Base-by-base conservation (phyloP, 2,329 filamentous ascomycete genomes). In the Fusarium abutilonis region DNA sequence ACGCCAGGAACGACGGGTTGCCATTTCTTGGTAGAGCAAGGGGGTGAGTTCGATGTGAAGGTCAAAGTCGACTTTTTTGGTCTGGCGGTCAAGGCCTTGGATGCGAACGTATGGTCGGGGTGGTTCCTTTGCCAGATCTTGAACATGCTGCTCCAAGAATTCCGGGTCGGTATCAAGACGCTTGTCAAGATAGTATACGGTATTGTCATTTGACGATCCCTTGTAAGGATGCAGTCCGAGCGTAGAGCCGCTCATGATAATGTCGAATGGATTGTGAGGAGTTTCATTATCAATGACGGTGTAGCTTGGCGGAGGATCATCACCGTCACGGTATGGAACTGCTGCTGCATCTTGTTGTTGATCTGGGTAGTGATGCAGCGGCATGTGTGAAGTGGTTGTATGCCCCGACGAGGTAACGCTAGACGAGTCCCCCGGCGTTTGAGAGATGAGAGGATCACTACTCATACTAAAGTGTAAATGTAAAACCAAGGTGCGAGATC, bases 11-110 rank as follows among this genome's bases (percentile, higher is more conserved):
- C 56, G 59, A 29, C 71, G 74, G 19, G 71, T 72, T 39, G 71
- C 67, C 15, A 79, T 76, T 57, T 84, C 77, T 6, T 78, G 72
- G 67, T 81, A 83, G 13, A 89, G 78, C 35, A 86, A 82, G 5
- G 84, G 80, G 2, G 85, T 86, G 63, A 89, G 75, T 52, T 88
- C 85, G 57, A 89, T 74, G 17, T 75, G 75, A 52, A 89, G 73
- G 68, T 85, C 81, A 66, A 89, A 89, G 70, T 89, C 87, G 19
- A 80, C 80, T 19, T 19, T 19, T 19, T 19, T 19, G 19, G 19
- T 19, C 19, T 19, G 19, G 19, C 19, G 19, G 19, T 19, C 19
- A 19, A 79, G 80, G 48, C 86, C 86, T 29, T 77, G 75, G 38
- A 89, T 73, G 43, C 77, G 78, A 9, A 87, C 77, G 47, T 76